A percentile compares a stretch with the other conserved stretches of the same genome.
These are phyloP conservation scores for Suillus alpinus DNA, from an alignment of 768 basidiomycete genomes.

Conservation along the genomic window DNA sequence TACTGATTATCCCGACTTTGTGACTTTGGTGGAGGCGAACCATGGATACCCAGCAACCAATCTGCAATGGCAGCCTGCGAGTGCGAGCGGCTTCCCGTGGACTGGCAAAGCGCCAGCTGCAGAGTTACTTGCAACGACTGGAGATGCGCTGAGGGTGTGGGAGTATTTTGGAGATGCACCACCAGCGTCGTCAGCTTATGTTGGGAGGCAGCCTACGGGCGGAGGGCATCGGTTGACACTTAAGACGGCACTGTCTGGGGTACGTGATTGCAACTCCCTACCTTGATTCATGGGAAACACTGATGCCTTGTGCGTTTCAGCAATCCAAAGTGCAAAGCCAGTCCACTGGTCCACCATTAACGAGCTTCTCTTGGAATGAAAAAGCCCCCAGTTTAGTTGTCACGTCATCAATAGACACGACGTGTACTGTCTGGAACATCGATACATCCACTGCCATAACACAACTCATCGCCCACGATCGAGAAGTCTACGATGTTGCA, in stretches of 20 bases:
- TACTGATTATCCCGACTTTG: conserved; percentile 82
- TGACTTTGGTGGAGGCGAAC: conserved; percentile 76
- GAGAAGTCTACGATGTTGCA: conserved; percentile 96
- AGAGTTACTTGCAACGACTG: conserved; percentile 91
- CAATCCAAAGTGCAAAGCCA: conserved; percentile 91
- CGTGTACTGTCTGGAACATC: conserved; percentile 99
- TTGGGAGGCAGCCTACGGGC: conserved; percentile 57
- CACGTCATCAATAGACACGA: conserved; percentile 97
- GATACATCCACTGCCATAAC: conserved; percentile 91
- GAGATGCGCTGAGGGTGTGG: conserved; percentile 90
- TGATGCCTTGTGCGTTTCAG: conserved; percentile 30
- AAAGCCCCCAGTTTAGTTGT: conserved; percentile 88
- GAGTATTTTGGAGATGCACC: conserved; percentile 76
- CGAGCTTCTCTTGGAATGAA: conserved; percentile 97
- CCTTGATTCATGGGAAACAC: conserved; percentile 3
- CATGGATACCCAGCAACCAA: conserved; percentile 94
- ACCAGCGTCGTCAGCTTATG: conserved; percentile 57
- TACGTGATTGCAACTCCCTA: conserved; percentile 37
- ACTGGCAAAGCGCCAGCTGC: conserved; percentile 60
- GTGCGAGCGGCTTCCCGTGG: conserved; percentile 62
- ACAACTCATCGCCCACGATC: conserved; percentile 95
- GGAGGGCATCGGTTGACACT: conserved; percentile 66
- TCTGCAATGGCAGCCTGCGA: conserved; percentile 88
- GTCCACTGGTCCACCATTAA: conserved; percentile 84
- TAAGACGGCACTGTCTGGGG: conserved; percentile 80